These are phyloP conservation scores for Austroboletus festivus DNA, from an alignment of 768 basidiomycete genomes.

Conservation along the genomic window DNA sequence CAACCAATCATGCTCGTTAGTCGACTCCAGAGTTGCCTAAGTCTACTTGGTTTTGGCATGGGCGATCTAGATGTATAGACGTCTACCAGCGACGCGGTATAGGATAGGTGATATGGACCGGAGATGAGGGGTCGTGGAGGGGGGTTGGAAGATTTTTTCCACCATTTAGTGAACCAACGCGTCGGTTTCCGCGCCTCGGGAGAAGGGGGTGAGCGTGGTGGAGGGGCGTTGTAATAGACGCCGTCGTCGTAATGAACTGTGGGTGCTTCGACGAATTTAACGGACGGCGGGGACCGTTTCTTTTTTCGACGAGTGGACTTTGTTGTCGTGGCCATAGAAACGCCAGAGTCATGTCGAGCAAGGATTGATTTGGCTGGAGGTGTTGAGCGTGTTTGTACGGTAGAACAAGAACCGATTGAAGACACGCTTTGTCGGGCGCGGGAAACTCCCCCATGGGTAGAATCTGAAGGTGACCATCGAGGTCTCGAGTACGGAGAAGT, in stretches of 20 bases:
- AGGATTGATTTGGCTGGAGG: constrained; percentile 54
- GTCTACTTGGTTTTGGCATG: constrained; percentile 21
- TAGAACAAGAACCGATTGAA: constrained; percentile 36
- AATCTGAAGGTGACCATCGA: constrained; percentile 19
- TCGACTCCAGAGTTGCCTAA: constrained; percentile 28
- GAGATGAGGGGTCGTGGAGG: constrained; percentile 30
- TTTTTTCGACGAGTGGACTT: constrained; percentile 24
- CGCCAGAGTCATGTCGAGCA: constrained; percentile 46
- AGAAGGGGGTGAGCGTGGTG: constrained; percentile 14
- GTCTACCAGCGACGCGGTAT: constrained; percentile 33
- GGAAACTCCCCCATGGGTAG: constrained; percentile 11
- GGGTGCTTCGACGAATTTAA: constrained; percentile 69
- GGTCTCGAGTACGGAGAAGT: constrained; percentile 21
- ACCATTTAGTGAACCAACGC: constrained; percentile 29
- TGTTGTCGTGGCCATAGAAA: constrained; percentile 40
- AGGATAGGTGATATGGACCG: constrained; percentile 30
- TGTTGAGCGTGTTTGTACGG: constrained; percentile 22
- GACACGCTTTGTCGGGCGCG: constrained; percentile 38
- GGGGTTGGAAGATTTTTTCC: constrained; percentile 17
- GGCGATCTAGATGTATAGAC: constrained; percentile 11
- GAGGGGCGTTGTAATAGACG: constrained; percentile 10
- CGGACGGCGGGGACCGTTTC: constrained; percentile 43
- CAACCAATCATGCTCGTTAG: constrained; percentile 21
- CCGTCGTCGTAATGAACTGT: constrained; percentile 48
- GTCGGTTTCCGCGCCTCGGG: constrained; percentile 3